A percentile compares a stretch with the other conserved stretches of the same genome.
Evolutionary conservation across 768 basidiomycete species (phyloP).

Genomic region (Lentinula edodes): DNA sequence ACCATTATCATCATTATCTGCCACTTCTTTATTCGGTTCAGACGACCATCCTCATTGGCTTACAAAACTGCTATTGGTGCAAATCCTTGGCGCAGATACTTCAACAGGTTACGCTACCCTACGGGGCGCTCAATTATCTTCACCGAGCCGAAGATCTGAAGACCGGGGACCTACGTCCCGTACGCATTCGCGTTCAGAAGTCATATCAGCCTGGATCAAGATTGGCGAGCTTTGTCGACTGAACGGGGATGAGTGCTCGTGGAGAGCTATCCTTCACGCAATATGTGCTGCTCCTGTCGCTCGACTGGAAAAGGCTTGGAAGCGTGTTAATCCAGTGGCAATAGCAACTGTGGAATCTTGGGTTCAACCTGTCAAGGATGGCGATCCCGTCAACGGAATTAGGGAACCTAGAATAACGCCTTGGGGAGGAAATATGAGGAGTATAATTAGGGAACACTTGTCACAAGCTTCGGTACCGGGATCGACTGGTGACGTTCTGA

Average conservation of each 20-base stretch:
- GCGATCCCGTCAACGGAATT: constrained; percentile 23
- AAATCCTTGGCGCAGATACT: constrained; percentile 62
- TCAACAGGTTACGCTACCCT: constrained; percentile 22
- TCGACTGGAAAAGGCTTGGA: constrained; percentile 76
- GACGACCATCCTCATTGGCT: constrained; percentile 78
- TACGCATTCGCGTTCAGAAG: constrained; percentile 67
- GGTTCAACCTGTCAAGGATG: constrained; percentile 36
- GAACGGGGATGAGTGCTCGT: constrained; percentile 76
- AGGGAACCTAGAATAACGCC: constrained; percentile 49
- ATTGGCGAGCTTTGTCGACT: constrained; percentile 68
- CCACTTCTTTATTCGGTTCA: constrained; percentile 50
- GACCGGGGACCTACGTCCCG: constrained; percentile 34
- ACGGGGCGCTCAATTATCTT: constrained; percentile 12
- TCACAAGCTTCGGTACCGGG: constrained; percentile 33
- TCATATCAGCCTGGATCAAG: constrained; percentile 67
- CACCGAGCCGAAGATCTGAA: constrained; percentile 27
- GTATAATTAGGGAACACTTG: constrained; percentile 40
- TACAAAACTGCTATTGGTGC: constrained; percentile 64
- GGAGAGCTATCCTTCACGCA: constrained; percentile 67
- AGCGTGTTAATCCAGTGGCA: constrained; percentile 58
- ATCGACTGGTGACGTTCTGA: constrained; percentile 37
- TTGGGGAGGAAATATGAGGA: constrained; percentile 63
- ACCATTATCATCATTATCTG: not conserved
- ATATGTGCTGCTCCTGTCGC: constrained; percentile 72
- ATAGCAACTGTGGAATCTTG: constrained; percentile 60